Evolutionary conservation across 2,329 filamentous ascomycete species (phyloP).

Genomic region (Byssochlamys sp.): DNA sequence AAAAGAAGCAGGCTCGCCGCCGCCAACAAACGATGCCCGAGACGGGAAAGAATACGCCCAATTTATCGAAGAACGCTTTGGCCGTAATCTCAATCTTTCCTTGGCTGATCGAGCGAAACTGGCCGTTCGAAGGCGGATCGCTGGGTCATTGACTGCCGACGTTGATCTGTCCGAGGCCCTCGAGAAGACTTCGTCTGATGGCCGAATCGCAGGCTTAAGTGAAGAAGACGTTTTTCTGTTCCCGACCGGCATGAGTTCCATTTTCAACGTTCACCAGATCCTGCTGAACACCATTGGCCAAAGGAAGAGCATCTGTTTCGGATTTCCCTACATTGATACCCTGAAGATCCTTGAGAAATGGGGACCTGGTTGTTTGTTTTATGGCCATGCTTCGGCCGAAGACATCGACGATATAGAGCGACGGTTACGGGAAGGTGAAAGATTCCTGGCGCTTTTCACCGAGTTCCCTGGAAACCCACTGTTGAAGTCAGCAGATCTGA

Average conservation of each 20-base stretch:
- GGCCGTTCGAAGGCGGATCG: constrained; percentile 77
- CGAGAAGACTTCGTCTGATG: constrained; percentile 28
- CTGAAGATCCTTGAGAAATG: constrained; percentile 93
- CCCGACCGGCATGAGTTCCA: constrained; percentile 87
- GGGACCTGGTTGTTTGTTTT: constrained; percentile 79
- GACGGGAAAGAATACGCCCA: constrained; percentile 58
- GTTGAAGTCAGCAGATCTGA: constrained; percentile 71
- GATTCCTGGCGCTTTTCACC: constrained; percentile 75
- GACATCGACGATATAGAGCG: constrained; percentile 77
- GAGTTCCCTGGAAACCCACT: constrained; percentile 93
- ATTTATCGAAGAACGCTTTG: constrained; percentile 90
- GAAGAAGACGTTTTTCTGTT: constrained; percentile 85
- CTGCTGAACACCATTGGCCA: constrained; percentile 56
- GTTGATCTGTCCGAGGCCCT: constrained; percentile 55
- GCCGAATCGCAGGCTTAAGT: constrained; percentile 48
- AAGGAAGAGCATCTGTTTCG: constrained; percentile 74
- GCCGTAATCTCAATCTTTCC: constrained; percentile 73
- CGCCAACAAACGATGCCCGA: constrained; percentile 14
- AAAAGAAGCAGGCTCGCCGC: constrained; percentile 23
- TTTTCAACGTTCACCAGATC: constrained; percentile 75
- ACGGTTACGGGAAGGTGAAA: constrained; percentile 61
- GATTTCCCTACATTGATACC: constrained; percentile 96
- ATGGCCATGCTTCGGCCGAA: constrained; percentile 64
- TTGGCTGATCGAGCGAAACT: constrained; percentile 73
- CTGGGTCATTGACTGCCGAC: constrained; percentile 68